Base-by-base conservation (phyloP, 306 rosid species). In the Geum urbanum region DNA sequence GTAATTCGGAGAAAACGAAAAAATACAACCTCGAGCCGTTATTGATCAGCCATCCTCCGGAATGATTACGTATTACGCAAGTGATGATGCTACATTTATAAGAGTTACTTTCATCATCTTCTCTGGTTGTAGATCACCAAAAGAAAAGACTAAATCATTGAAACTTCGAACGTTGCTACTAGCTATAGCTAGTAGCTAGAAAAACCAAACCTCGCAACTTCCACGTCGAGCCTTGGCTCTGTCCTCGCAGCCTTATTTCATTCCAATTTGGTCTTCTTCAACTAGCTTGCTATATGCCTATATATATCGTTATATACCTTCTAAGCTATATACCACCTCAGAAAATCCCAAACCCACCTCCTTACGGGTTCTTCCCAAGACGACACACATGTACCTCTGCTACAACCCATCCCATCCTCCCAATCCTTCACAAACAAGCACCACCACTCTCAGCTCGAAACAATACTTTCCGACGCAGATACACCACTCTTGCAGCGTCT, bases 381-480 rank as follows among this genome's bases (percentile, higher is more conserved):
- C 1, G 24, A 27, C 9, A 35, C 3, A 37, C 49, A 47, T 0
- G 66, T 71, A 8, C 72, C 87, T 35, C 68, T 82, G 14, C 47
- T 32, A 0, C 65, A 60, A 3, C 12, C n/a, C 15, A 13, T 45
- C 15, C 35, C 60, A 0, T 72, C 68, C 4, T 47, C 74, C 13
- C 56, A 52, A 48, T 74, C 83, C 1, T 79, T 66, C 32, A 41
- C 61, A 35, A 45, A 73, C 20, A 27, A 41, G 13, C 79, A 75
- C 11, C 62, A 41, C n/a, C 10, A 70, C 22, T 22, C 18, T 27
- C 74, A 80, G 16, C 85, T 90, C 0, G 96, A 87, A 64, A 71
- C 52, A 20, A 76, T 87, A 4, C 77, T 90, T 16, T 78, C 89
- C 0, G 71, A 90, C 44, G 43, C 78, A 15, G 41, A n/a, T 27